These are phyloP conservation scores for Rutstroemia sydowiana DNA, from an alignment of 2,329 filamentous ascomycete species.

Conservation along the genomic window DNA sequence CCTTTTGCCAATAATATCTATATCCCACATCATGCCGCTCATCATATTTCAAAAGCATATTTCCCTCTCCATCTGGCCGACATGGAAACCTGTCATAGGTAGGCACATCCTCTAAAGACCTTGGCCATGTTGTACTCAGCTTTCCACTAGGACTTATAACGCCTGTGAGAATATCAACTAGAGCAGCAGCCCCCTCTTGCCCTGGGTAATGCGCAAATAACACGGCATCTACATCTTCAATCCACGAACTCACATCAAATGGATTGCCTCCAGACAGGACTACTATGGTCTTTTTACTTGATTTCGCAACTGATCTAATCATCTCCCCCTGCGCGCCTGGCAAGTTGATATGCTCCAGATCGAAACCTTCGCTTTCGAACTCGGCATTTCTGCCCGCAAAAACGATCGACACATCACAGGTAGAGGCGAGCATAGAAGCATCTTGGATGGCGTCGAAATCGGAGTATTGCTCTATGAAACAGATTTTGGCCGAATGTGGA, in stretches of 20 bases:
- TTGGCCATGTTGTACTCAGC: conserved; percentile 65
- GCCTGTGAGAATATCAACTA: conserved; percentile 71
- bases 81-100: conserved; percentile 29
- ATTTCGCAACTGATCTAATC: conserved; percentile 55
- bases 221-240: conserved; percentile 44
- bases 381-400: conserved; percentile 69
- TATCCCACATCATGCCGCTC: no score
- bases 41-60: conserved; percentile 57
- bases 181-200: conserved; percentile 75
- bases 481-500: not conserved
- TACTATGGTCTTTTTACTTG: conserved; percentile 61
- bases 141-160: conserved; percentile 67
- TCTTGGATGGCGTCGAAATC: conserved; percentile 40
- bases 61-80: no score
- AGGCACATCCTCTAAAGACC: conserved; percentile 59
- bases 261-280: conserved; percentile 72
- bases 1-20: no score
- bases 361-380: conserved; percentile 72
- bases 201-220: conserved; percentile 79
- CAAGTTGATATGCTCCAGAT: conserved; percentile 70
- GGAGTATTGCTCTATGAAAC: not conserved
- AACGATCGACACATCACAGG: conserved; percentile 67
- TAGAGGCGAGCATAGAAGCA: conserved; percentile 58
- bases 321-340: conserved; percentile 65
- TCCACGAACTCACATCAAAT: conserved; percentile 59